phyloP scores from a whole-genome alignment of 805 yeast genomes.

The Wickerhamiella cacticola region DNA sequence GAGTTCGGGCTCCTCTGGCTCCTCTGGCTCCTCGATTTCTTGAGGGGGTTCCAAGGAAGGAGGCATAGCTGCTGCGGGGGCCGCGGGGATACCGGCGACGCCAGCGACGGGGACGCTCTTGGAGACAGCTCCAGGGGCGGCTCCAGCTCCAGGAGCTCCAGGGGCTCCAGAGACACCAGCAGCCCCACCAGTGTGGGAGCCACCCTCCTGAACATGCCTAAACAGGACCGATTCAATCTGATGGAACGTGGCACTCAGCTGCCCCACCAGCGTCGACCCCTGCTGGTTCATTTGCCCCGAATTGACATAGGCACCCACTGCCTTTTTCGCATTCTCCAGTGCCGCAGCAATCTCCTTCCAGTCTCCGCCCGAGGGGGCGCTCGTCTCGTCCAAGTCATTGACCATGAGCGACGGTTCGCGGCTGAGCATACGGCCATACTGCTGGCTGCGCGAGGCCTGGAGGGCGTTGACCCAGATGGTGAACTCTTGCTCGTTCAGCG shows the following conservation, averaged over 20 bases:
- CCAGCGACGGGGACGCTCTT: no score
- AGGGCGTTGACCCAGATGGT: conserved; percentile 74
- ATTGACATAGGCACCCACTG: background rate
- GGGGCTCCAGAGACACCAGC: no score
- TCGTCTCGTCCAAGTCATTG: background rate
- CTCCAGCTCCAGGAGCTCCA: no score
- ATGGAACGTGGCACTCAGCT: background rate
- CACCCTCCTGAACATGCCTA: background rate
- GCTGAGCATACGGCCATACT: conserved; percentile 11
- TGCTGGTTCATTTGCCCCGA: background rate
- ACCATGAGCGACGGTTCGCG: conserved; percentile 8
- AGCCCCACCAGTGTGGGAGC: no score
- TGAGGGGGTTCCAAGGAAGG: background rate
- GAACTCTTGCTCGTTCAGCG: conserved; percentile 54
- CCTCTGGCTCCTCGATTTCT: background rate
- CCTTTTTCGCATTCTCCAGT: background rate
- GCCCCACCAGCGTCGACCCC: background rate
- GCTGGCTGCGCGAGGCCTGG: conserved; percentile 31
- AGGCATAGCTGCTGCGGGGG: background rate
- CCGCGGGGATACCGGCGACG: background rate
- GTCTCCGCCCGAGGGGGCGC: background rate
- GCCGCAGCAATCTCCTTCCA: conserved; percentile 8
- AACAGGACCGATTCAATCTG: background rate
- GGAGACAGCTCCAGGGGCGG: no score
- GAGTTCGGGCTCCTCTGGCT: no score